Evolutionary conservation across 148 eudicot genomes (phyloP), one percentile per base, ranked within the genome.

Genomic region (Rhododendron vialii): DNA sequence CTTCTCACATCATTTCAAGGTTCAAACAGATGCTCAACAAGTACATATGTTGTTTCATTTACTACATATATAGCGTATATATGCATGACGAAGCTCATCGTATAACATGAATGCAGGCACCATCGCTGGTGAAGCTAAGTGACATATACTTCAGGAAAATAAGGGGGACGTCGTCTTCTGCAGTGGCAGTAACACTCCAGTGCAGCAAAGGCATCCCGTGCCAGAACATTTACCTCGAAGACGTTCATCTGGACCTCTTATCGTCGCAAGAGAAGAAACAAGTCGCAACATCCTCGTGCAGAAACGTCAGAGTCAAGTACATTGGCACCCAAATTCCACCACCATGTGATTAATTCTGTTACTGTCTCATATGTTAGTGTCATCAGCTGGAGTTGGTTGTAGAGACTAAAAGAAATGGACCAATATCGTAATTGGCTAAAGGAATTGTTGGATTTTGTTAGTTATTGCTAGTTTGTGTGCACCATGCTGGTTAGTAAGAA

Each of bases 291-390:
- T 91, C 93, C 20, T 90, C 85, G 14, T 92, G 94, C 78, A 87
- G 90, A 76, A 89, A 90, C 63, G 92, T 90, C 14, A 55, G 84
- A 86, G 93, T 89, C 35, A 92, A 89, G 86, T 90, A 90, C 82
- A 92, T 90, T 45, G 93, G 93, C 83, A 86, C 88, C 24, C 92
- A 92, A 80, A 86, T 92, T 90, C 93, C 92, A 63, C 92, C 93
- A 59, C 93, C 92, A 69, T 92, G 91, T 75, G 80, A 84, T 71
- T 86, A 77, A 17, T 65, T 65, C 73, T 65, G 73, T 65, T 0
- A n/a, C 33, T 1, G 1, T 65, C 73, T 10, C 14, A 3, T 65
- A 65, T 24, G 14, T 5, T 26, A 11, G 73, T n/a, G 5, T 10
- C 13, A 10, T n/a, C 73, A 26, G 1, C 33, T 10, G 13, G 73